Evolutionary conservation across 2,329 filamentous ascomycete species (phyloP), one percentile per base, ranked within the genome.

Genomic region (Lasiodiplodia theobromae): DNA sequence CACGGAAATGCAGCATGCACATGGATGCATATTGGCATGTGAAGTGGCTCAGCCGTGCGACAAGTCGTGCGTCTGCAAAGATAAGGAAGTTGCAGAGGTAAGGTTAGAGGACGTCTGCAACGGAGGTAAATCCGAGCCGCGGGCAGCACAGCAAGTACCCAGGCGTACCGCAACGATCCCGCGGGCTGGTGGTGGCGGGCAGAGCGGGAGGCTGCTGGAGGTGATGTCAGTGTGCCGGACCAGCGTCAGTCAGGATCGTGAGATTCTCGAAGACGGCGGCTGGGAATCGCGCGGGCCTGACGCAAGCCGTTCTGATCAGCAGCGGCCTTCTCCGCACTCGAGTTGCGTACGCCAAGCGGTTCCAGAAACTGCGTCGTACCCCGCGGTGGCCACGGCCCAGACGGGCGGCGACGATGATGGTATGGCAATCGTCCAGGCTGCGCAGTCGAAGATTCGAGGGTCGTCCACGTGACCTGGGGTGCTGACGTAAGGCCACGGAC

Each of bases 261-360:
- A 37, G 60, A 40, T 52, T 34, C 37, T 23, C 23, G 44, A 25
- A 34, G 16, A 18, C 16, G 28, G 47, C 28, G 60, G n/a, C 44
- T n/a, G 31, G 44, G 28, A 28, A 28, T 4, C 28, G 28, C 31
- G 44, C 18, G 5, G n/a, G n/a, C 21, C 60, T 62, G 40, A 51
- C 58, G 58, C 58, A 63, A 34, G n/a, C 21, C n/a, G 21, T 18
- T 23, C 31, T 40, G 58, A 63, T 63, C 58, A 47, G 58, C 58
- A 40, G 56, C 56, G 18, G 23, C 21, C 60, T 16, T 64, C 44
- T 63, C 44, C 60, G 60, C 60, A 52, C 25, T 21, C 25, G 11
- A 6, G n/a, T 64, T 64, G 44, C 60, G 60, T 64, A n/a, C 51
- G 60, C 60, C 60, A 64, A 64, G 60, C 60, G 60, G 14, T 64